These are phyloP conservation scores for Glycine soja DNA, from an alignment of 306 rosid species.

Conservation along the genomic window DNA sequence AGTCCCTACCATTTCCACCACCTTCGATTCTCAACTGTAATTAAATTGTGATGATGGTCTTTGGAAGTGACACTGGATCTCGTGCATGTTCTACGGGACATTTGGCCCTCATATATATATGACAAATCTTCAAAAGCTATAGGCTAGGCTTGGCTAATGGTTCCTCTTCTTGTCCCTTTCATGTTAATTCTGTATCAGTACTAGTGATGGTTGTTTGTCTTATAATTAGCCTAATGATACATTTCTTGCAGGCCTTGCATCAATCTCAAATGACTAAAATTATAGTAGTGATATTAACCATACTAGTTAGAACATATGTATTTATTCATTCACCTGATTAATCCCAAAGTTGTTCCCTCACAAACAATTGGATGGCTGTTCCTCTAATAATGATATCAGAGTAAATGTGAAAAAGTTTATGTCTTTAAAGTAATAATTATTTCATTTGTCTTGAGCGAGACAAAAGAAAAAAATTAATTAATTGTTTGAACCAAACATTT, in stretches of 20 bases:
- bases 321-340: slow-evolving; percentile 12
- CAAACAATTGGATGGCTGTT: background rate
- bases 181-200: background rate
- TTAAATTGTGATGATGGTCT: slow-evolving; percentile 49
- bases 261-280: background rate
- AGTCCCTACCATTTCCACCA: slow-evolving; percentile 66
- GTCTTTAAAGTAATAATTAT: slow-evolving; percentile 18
- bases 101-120: slow-evolving; percentile 10
- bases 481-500: slow-evolving; percentile 4
- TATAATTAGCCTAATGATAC: slow-evolving; percentile 51
- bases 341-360: background rate
- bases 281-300: too few relatives aligned
- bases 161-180: slow-evolving; percentile 45
- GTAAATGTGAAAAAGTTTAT: slow-evolving; percentile 6
- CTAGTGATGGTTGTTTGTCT: slow-evolving; percentile 49
- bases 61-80: slow-evolving; percentile 53
- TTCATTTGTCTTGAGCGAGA: slow-evolving; percentile 34
- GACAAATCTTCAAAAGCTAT: slow-evolving; percentile 33
- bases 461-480: background rate
- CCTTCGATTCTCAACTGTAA: slow-evolving; percentile 50
- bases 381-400: slow-evolving; percentile 29
- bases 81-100: slow-evolving; percentile 42
- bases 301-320: background rate
- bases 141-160: slow-evolving; percentile 6
- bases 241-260: slow-evolving; percentile 44